Percentiles rank a stretch among this genome's conserved stretches.
Evolutionary conservation across 768 basidiomycete genomes (phyloP).

Genomic region (Tylopilus sp.): DNA sequence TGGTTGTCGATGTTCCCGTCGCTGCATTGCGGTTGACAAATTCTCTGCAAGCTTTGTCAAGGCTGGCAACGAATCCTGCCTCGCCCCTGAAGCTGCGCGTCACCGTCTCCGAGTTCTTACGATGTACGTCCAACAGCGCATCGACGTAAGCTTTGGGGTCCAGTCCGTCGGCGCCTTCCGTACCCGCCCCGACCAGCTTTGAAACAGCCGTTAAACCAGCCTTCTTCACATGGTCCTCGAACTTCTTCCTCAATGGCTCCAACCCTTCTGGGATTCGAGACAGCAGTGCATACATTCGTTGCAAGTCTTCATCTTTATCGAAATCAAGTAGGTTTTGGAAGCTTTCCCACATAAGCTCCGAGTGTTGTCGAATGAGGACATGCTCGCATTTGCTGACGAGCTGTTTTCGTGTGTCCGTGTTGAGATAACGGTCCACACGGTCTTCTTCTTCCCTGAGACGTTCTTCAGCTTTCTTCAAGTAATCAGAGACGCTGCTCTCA

Average conservation of each 20-base stretch:
- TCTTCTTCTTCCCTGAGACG: conserved; percentile 93
- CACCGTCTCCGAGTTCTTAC: conserved; percentile 88
- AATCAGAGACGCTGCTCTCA: conserved; percentile 88
- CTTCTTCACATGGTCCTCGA: conserved; percentile 94
- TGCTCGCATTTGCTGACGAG: conserved; percentile 84
- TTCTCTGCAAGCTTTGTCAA: conserved; percentile 93
- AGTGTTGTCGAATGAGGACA: conserved; percentile 85
- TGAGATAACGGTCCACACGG: conserved; percentile 90
- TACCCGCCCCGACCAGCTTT: conserved; percentile 57
- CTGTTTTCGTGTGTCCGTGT: conserved; percentile 82
- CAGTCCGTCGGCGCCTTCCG: conserved; percentile 52
- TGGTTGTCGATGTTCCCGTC: conserved; percentile 77
- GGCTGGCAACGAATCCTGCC: conserved; percentile 86
- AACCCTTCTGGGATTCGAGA: conserved; percentile 88
- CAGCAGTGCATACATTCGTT: conserved; percentile 91
- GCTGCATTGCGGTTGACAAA: conserved; percentile 94
- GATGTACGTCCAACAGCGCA: conserved; percentile 85
- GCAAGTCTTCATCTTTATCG: conserved; percentile 93
- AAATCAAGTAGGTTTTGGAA: conserved; percentile 88
- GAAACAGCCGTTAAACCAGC: conserved; percentile 81
- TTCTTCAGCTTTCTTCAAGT: conserved; percentile 92
- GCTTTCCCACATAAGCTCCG: conserved; percentile 84
- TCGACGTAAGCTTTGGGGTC: conserved; percentile 96
- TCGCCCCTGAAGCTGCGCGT: conserved; percentile 87
- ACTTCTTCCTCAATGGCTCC: conserved; percentile 86